Conservation (phyloP, 2,329 filamentous ascomycete species). For the Penicillium sp. region DNA sequence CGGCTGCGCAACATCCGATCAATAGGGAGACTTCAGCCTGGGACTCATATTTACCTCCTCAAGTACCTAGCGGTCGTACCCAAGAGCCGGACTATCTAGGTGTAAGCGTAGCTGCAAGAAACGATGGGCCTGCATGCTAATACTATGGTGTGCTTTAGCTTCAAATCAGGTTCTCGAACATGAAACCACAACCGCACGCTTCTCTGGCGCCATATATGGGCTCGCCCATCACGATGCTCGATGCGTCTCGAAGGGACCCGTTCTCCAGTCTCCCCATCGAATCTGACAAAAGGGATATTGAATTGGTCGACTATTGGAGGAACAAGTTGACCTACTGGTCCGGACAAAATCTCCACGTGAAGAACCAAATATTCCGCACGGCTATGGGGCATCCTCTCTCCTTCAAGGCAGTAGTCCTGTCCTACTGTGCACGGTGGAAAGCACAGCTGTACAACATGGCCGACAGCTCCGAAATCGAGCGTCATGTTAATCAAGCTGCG, state of each 20-base stretch:
- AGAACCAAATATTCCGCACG: slow-evolving; percentile 36
- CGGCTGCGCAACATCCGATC: not conserved
- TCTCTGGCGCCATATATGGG: slow-evolving; percentile 9
- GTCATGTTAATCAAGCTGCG: slow-evolving; percentile 29
- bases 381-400: slow-evolving; percentile 36
- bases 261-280: slow-evolving; percentile 32
- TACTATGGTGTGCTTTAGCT: slow-evolving; percentile 9
- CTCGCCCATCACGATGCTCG: slow-evolving; percentile 29
- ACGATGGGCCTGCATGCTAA: slow-evolving; percentile 3
- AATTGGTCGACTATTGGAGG: slow-evolving; percentile 39
- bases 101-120: not conserved
- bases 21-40: slow-evolving; percentile 24
- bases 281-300: slow-evolving; percentile 29
- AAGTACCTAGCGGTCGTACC: not conserved
- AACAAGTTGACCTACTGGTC: slow-evolving; percentile 43
- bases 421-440: slow-evolving; percentile 41
- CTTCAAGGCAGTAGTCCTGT: slow-evolving; percentile 39
- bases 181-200: slow-evolving; percentile 14
- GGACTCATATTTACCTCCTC: not conserved
- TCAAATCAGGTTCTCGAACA: slow-evolving; percentile 14
- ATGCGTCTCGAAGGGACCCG: slow-evolving; percentile 34
- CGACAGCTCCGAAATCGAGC: slow-evolving; percentile 27
- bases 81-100: not conserved
- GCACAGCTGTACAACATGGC: slow-evolving; percentile 26
- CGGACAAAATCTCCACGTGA: slow-evolving; percentile 40